Evolutionary conservation across 129 eudicot genomes (phyloP).

Genomic region (Helichrysum umbraculigerum): DNA sequence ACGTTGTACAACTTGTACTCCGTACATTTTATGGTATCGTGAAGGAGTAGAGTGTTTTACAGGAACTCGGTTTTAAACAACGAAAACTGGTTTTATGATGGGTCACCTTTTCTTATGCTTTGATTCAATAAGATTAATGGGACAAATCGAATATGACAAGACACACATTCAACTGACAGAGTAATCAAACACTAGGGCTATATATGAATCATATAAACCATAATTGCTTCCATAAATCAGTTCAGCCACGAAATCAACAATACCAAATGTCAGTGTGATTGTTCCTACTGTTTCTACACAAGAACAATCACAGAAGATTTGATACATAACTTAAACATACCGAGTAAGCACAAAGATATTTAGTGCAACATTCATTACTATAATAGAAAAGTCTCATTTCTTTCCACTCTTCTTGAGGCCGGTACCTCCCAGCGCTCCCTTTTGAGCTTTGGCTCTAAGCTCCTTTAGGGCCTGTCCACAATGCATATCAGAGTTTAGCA

Average conservation of each 20-base stretch:
- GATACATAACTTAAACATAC: neutral
- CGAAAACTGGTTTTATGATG: too few relatives aligned
- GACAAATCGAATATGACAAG: neutral
- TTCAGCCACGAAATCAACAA: conserved; percentile 15
- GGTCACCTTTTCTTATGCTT: neutral
- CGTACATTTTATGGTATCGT: too few relatives aligned
- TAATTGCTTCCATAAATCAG: neutral
- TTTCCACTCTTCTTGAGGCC: conserved; percentile 73
- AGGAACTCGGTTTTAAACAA: too few relatives aligned
- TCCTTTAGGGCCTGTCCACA: conserved; percentile 67
- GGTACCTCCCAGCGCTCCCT: conserved; percentile 86
- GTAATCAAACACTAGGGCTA: neutral
- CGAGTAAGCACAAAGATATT: conserved; percentile 19
- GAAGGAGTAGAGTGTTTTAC: too few relatives aligned
- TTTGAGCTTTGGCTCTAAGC: conserved; percentile 84
- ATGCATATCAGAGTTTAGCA: neutral
- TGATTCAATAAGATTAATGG: neutral
- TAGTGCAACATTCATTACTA: conserved; percentile 56
- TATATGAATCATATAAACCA: neutral
- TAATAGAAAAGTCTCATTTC: conserved; percentile 46
- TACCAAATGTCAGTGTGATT: conserved; percentile 12
- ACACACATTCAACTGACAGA: neutral
- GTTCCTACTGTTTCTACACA: too few relatives aligned
- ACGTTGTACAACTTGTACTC: too few relatives aligned
- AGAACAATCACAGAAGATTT: neutral